Evolutionary conservation across 2,329 filamentous ascomycete genomes (phyloP).

Genomic region (Aureobasidium uvarum): DNA sequence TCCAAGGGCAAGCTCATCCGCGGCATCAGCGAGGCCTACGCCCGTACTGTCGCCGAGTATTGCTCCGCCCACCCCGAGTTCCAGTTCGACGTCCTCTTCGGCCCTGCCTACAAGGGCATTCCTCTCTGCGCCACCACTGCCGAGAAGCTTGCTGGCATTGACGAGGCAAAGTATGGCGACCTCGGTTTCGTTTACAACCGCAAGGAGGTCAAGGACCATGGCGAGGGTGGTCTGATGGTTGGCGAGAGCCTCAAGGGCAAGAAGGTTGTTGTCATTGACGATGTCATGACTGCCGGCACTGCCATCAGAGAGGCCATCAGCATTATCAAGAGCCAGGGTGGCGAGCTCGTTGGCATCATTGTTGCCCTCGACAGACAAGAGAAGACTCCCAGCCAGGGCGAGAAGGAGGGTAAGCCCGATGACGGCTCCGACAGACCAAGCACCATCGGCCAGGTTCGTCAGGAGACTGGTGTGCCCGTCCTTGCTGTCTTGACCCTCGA

Average conservation of each 20-base stretch:
- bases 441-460: slow-evolving; percentile 80
- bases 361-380: slow-evolving; percentile 86
- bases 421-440: slow-evolving; percentile 69
- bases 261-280: slow-evolving; percentile 86
- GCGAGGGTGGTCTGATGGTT: slow-evolving; percentile 90
- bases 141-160: slow-evolving; percentile 70
- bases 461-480: slow-evolving; percentile 80
- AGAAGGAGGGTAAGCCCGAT: slow-evolving; percentile 49
- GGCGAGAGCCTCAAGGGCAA: slow-evolving; percentile 82
- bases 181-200: slow-evolving; percentile 89
- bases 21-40: slow-evolving; percentile 79
- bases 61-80: slow-evolving; percentile 55
- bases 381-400: slow-evolving; percentile 62
- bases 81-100: slow-evolving; percentile 82
- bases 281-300: slow-evolving; percentile 94
- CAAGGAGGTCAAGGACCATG: slow-evolving; percentile 95
- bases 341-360: slow-evolving; percentile 79
- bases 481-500: slow-evolving; percentile 78
- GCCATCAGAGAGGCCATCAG: slow-evolving; percentile 89
- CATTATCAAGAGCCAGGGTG: slow-evolving; percentile 83
- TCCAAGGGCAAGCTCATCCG: slow-evolving; percentile 75
- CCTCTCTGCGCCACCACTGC: slow-evolving; percentile 77
- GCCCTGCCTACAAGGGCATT: slow-evolving; percentile 95
- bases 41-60: slow-evolving; percentile 56
- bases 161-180: slow-evolving; percentile 62